Percentiles rank a stretch among this genome's conserved stretches.
Evolutionary conservation across 108 stramenopile species (phyloP).

Genomic region (Nitzschia sp.): DNA sequence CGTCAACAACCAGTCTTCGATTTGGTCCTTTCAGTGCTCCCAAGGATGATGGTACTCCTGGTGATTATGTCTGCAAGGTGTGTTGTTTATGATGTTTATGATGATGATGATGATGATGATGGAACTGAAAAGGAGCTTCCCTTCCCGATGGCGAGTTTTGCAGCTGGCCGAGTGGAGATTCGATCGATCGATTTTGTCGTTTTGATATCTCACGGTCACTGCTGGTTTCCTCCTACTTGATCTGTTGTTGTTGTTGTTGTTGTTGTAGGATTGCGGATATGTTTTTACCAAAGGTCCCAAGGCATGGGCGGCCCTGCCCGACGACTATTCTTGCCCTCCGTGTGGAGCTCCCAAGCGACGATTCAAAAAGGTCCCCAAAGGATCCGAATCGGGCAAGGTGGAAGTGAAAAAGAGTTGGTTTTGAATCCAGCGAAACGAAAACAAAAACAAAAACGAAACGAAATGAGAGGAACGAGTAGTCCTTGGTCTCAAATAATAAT

Average conservation of each 20-base stretch:
- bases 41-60: constrained; percentile 79
- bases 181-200: too few relatives aligned
- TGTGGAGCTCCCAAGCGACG: constrained; percentile 78
- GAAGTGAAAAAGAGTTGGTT: constrained; percentile 81
- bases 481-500: too few relatives aligned
- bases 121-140: too few relatives aligned
- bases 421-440: too few relatives aligned
- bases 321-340: constrained; percentile 71
- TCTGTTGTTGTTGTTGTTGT: background rate
- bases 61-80: constrained; percentile 80
- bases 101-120: too few relatives aligned
- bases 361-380: constrained; percentile 89
- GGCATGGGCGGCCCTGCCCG: constrained; percentile 70
- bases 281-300: constrained; percentile 88
- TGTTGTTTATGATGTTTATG: background rate
- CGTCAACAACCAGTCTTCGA: background rate
- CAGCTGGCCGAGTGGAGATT: too few relatives aligned
- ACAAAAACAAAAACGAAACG: too few relatives aligned
- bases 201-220: too few relatives aligned
- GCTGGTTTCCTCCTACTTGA: background rate
- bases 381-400: constrained; percentile 60
- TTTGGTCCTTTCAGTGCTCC: constrained; percentile 56
- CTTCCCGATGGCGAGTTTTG: too few relatives aligned
- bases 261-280: constrained; percentile 74
- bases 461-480: too few relatives aligned